These are phyloP conservation scores for Funneliformis mosseae DNA, from an alignment of 192 early-diverging fungal genomes.

Conservation along the genomic window DNA sequence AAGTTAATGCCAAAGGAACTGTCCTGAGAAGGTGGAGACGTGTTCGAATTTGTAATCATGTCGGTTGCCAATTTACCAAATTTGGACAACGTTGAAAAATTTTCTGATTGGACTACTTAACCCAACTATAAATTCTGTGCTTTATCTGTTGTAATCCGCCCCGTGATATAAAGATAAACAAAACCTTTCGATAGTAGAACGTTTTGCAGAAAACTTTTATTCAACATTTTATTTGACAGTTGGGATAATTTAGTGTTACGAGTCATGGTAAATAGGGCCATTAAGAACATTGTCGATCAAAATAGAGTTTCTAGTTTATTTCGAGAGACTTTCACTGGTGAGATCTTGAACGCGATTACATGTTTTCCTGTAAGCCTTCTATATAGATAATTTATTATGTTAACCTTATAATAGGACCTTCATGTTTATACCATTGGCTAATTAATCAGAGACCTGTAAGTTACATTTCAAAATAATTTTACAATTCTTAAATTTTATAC, in stretches of 20 bases:
- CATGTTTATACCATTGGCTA: conserved; percentile 20
- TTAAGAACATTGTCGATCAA: conserved; percentile 17
- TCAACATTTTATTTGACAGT: neutral
- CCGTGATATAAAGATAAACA: neutral
- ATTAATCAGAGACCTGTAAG: conserved; percentile 16
- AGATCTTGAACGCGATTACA: neutral
- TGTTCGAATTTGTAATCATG: neutral
- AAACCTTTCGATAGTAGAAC: neutral
- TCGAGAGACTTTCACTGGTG: conserved; percentile 31
- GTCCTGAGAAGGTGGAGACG: neutral
- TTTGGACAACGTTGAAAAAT: neutral
- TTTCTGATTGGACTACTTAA: neutral
- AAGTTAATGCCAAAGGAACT: too few relatives aligned
- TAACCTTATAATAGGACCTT: conserved; percentile 15
- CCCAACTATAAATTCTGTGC: too few relatives aligned
- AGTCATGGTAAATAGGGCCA: conserved; percentile 18
- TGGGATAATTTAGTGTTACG: neutral
- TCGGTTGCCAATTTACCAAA: neutral
- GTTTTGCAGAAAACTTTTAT: neutral
- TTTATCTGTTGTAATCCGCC: neutral
- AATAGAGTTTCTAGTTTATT: conserved; percentile 4
- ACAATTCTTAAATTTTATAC: neutral
- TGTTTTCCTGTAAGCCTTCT: neutral
- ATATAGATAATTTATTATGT: neutral
- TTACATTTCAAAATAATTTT: neutral